Evolutionary conservation across 495 filamentous ascomycete species (phyloP), one percentile per base, ranked within the genome.

Genomic region (Rusavskia elegans): DNA sequence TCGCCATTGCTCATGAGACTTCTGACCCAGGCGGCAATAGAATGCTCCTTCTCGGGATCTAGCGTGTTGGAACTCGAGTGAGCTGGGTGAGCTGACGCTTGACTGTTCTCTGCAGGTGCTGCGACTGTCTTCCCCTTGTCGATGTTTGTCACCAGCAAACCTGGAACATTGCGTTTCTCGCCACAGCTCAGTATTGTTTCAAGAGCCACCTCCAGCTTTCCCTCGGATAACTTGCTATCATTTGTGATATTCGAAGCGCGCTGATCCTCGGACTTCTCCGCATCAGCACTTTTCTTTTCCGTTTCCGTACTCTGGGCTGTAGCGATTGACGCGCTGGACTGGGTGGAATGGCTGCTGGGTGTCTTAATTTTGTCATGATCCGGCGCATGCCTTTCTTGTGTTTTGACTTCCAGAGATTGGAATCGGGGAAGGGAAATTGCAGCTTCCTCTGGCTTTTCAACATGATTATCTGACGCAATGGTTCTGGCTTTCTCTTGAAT

Each of bases 1-100:
- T 54, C 11, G 61, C 65, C 65, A 45, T 45, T 49, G 14, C 11
- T 17, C 36, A 45, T 45, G 17, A 2, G n/a, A 38, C 25, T 46
- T 39, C 19, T 36, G 30, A 42, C 21, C 42, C 20, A 32, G 16
- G 29, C 48, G 14, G 48, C 48, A 11, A 50, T 50, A 29, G 48
- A 37, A 25, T 39, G n/a, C 30, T 36, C 48, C 30, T 50, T 50
- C 14, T 50, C 48, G 17, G 17, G 27, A n/a, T 23, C 44, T n/a
- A 46, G 23, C 23, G 44, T 46, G 23, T 23, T 46, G 44, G 23
- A 46, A 23, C 8, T 13, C 8, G 23, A 29, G 20, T 16, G 20
- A 20, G 19, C 14, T 29, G 20, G 4, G 29, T 46, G 44, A 29
- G 19, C 23, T 46, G 19, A 8, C 16, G 14, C 23, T 46, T 46